Percentiles rank a stretch among this genome's conserved stretches.
Conservation (phyloP, 108 stramenopile species). For the Mediolabrus comicus region DNA sequence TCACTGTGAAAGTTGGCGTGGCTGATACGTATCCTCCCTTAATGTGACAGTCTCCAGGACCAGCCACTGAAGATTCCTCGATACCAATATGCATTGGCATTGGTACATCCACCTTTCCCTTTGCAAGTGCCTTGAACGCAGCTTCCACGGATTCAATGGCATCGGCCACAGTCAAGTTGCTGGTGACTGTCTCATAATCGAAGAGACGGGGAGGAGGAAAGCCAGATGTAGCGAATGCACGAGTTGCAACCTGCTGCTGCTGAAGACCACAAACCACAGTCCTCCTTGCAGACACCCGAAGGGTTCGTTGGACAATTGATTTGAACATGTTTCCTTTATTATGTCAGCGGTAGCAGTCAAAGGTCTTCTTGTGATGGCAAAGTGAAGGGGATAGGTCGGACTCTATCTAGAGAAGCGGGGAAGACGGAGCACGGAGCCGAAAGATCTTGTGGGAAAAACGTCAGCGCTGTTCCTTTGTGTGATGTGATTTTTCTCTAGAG, state of each 20-base stretch:
- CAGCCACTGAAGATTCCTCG: conserved; percentile 78
- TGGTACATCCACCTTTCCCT: conserved; percentile 93
- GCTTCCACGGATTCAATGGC: conserved; percentile 86
- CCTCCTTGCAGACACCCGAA: background rate
- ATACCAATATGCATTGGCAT: conserved; percentile 97
- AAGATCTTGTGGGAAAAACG: no score
- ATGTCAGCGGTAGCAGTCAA: no score
- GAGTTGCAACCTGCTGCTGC: conserved; percentile 15
- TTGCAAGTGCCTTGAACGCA: conserved; percentile 85
- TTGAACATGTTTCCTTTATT: no score
- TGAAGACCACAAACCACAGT: background rate
- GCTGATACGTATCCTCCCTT: conserved; percentile 84
- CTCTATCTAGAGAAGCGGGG: no score
- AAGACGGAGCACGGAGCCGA: no score
- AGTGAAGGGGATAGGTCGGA: no score
- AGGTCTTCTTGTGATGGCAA: no score
- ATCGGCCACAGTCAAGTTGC: conserved; percentile 74
- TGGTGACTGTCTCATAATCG: conserved; percentile 83
- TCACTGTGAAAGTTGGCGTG: conserved; percentile 88
- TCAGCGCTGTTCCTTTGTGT: no score
- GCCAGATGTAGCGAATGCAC: conserved; percentile 41
- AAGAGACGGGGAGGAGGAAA: conserved; percentile 81
- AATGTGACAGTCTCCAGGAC: conserved; percentile 93
- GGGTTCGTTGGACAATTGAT: background rate
- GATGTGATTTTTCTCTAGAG: no score